Base-by-base conservation (phyloP, 2,329 filamentous ascomycete species). In the Venturia aucupariae region DNA sequence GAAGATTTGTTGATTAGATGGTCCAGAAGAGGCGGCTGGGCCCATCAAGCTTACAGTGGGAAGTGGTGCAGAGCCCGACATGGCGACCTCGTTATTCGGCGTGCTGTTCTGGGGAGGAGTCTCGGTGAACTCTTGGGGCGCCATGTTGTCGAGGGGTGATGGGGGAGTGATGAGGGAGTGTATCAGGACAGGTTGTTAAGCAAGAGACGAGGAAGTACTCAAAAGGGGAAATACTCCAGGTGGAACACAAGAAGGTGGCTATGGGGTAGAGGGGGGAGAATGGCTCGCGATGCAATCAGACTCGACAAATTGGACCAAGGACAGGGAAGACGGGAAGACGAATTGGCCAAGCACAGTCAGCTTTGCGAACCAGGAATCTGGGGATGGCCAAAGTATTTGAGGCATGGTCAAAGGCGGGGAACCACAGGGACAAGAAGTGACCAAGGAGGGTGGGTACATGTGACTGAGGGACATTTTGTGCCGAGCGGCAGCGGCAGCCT, bases 1-100 rank as follows among this genome's bases (percentile, higher is more conserved):
- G 11, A 62, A 46, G 10, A 65, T 63, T 42, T 62, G 41, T 39
- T 65, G 55, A 19, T 61, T 62, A 27, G n/a, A 63, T 13, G 59
- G 57, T 3, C 38, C 57, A 7, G 59, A 42, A 4, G 59, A 61
- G 4, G 35, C 32, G 22, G 59, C 15, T n/a, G 51, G 35, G 19
- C 51, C 38, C 19, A 46, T n/a, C 59, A 42, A 32, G 17, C 59
- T 61, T 11, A 22, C 3, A 8, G 59, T 24, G 32, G 38, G 59
- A 32, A 44, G 59, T 42, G 59, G 59, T 19, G 35, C 42, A 19
- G 59, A 42, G 22, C 59, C 35, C 13, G 59, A 42, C 59, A 61
- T 61, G 59, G 59, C 38, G 15, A 42, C 22, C 17, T 61, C 59
- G 35, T 46, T 61, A 7, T 61, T 32, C 7, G 42, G 38, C 4